Base-by-base conservation (phyloP, 164 flowering plant genomes). In the Stephania japonica region DNA sequence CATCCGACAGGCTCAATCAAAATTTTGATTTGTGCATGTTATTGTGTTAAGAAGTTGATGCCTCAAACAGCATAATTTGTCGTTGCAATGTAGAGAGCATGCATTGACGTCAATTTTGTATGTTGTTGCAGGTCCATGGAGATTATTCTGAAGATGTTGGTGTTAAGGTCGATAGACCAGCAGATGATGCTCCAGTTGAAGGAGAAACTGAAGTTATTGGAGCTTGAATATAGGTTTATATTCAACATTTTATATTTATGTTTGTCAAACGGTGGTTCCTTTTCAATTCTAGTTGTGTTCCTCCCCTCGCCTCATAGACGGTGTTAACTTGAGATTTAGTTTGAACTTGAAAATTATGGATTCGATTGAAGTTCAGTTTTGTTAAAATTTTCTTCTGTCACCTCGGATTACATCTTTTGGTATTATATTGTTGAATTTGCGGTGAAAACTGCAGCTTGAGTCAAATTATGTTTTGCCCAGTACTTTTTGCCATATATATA, bases 141-240 rank as follows among this genome's bases (percentile, higher is more conserved):
- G 68, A 65, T 65, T 65, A 65, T 27, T 65, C 68, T 65, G 68
- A 65, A 11, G 68, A 65, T 25, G 68, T 65, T 26, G 68, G 68
- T 7, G 18, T 23, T 23, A 65, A 65, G 68, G 68, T 65, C 32
- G 68, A 65, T 14, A 65, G 68, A 26, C 68, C 68, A 13, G 41
- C 68, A 25, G 68, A 65, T 42, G 68, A 65, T 65, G 42, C 68
- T 24, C 27, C 68, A 24, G 16, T 26, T 24, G 68, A 65, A 65
- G 68, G 16, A 12, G 65, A 62, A 62, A 26, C 68, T 65, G 68
- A 65, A 65, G 68, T 65, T 65, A 42, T 65, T 27, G 68, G 68
- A 13, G 41, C 41, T 65, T 65, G 24, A 32, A 13, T 16, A 56
- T 56, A 16, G 62, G 62, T 56, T 19, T 16, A 56, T 56, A 56